These are phyloP conservation scores for Lagenidium sp. DNA, from an alignment of 352 stramenopile genomes.

Conservation along the genomic window DNA sequence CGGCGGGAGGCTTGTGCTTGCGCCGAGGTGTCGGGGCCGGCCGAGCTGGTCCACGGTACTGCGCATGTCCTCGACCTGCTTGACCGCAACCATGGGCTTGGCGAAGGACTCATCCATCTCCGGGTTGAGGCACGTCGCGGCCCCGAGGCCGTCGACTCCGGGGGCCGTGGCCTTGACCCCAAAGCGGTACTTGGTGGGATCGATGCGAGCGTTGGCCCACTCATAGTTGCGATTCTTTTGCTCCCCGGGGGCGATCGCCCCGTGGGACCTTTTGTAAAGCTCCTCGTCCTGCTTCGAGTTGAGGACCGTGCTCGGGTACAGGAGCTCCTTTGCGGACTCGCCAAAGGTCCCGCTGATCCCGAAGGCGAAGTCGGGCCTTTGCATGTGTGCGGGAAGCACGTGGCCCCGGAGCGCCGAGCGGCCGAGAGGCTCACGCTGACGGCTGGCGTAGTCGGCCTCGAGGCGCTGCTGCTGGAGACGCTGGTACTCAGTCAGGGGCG, in stretches of 20 bases:
- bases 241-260: slow-evolving; percentile 67
- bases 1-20: slow-evolving; percentile 19
- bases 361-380: slow-evolving; percentile 50
- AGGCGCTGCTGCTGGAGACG: slow-evolving; percentile 55
- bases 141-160: slow-evolving; percentile 35
- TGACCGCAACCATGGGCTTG: slow-evolving; percentile 32
- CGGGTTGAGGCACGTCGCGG: slow-evolving; percentile 48
- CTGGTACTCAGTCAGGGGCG: slow-evolving; percentile 43
- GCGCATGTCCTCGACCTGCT: slow-evolving; percentile 68
- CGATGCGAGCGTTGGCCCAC: slow-evolving; percentile 58
- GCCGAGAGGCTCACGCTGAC: slow-evolving; percentile 72
- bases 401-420: slow-evolving; percentile 60
- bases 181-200: slow-evolving; percentile 66
- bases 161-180: slow-evolving; percentile 35
- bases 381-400: slow-evolving; percentile 45
- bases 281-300: slow-evolving; percentile 56
- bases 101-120: slow-evolving; percentile 53
- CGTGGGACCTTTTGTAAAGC: slow-evolving; percentile 73
- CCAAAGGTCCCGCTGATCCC: slow-evolving; percentile 56
- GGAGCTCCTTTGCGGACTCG: slow-evolving; percentile 77
- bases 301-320: slow-evolving; percentile 53
- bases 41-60: slow-evolving; percentile 70
- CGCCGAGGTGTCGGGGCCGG: slow-evolving; percentile 49
- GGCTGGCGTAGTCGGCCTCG: slow-evolving; percentile 72
- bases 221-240: slow-evolving; percentile 83